Base-by-base conservation (phyloP, 2,329 filamentous ascomycete genomes). In the Beauveria varroae region DNA sequence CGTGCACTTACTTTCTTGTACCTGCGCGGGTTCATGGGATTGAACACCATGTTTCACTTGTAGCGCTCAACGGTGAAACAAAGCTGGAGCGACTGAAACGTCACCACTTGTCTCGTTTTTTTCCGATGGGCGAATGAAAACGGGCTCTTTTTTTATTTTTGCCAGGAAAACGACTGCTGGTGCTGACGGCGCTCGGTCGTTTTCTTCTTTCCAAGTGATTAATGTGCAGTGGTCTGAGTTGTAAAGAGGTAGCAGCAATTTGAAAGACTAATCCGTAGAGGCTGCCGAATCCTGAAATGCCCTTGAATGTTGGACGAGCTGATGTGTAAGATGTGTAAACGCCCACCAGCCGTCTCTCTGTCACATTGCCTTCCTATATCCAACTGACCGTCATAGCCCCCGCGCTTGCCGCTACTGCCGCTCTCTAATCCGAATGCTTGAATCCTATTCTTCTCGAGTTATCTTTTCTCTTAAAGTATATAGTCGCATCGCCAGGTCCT, bases 81-180 rank as follows among this genome's bases (percentile, higher is more conserved):
- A 46, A 43, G 55, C 41, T 37, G 55, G 26, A 40, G 43, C 28
- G 44, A 57, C 43, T 57, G 55, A 57, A 57, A 57, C 55, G 55
- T 57, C 44, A 49, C 28, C 55, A 49, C 43, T 37, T 49, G 53
- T 56, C 53, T 34, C 53, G 53, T 34, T 55, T 43, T 18, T 6
- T 28, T 6, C 10, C 30, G 34, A 14, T 37, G 12, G 12, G 34
- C 34, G 34, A 14, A 37, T 40, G 18, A 26, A 18, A 34, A 34
- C 30, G 30, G 44, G n/a, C 26, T 18, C 43, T 24, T 24, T 22
- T 5, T n/a, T 22, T 8, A 24, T 14, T n/a, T 37, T 43, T 54
- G 37, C 30, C 28, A 34, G 18, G 12, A 20, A 47, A 18, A 7
- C 1, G 12, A 12, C 10, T 30, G 22, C 30, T 44, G 12, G 30